phyloP scores from a whole-genome alignment of 805 yeast genomes.

The Saccharomycopsis olivae region DNA sequence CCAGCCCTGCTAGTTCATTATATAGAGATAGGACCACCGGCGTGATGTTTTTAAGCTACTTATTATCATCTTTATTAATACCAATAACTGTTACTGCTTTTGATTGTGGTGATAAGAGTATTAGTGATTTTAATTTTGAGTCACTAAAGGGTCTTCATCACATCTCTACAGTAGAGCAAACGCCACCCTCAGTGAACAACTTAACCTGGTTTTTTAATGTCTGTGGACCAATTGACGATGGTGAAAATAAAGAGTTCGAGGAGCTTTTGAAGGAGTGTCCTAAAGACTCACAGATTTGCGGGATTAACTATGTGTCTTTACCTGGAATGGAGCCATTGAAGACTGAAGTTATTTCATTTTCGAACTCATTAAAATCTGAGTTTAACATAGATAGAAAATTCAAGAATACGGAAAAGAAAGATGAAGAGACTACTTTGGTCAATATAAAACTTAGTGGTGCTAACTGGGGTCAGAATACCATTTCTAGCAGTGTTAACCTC shows the following conservation, averaged over 20 bases:
- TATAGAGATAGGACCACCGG: too few species aligned
- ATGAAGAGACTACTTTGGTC: constrained; percentile 25
- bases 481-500: constrained; percentile 38
- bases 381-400: constrained; percentile 16
- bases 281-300: constrained; percentile 67
- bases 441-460: constrained; percentile 38
- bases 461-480: constrained; percentile 57
- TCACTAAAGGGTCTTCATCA: constrained; percentile 39
- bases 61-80: too few species aligned
- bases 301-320: constrained; percentile 44
- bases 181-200: constrained; percentile 72
- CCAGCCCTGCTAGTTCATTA: too few species aligned
- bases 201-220: constrained; percentile 62
- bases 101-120: constrained; percentile 8
- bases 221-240: constrained; percentile 41
- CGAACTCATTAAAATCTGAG: constrained; percentile 31
- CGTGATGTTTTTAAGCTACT: too few species aligned
- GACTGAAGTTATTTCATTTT: constrained; percentile 54
- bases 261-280: constrained; percentile 45
- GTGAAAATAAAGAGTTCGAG: constrained; percentile 24
- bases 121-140: constrained; percentile 30
- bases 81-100: constrained; percentile 3
- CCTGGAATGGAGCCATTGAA: constrained; percentile 35
- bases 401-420: constrained; percentile 22
- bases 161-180: constrained; percentile 32